These are phyloP conservation scores for Dionaea muscipula DNA, from an alignment of 179 eudicot species.

Conservation along the genomic window DNA sequence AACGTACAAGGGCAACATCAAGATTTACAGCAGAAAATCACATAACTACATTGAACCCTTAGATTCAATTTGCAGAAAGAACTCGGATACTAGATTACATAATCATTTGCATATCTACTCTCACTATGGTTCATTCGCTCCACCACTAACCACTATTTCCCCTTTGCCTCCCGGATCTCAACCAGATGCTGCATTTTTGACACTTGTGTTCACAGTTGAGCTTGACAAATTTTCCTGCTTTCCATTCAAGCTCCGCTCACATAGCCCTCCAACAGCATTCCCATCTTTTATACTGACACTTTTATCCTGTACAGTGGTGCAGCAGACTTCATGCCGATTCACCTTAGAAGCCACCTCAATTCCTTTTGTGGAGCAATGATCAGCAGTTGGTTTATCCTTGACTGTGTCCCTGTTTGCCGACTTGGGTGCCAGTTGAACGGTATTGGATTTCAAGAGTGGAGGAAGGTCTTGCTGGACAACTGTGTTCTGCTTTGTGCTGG, in stretches of 20 bases:
- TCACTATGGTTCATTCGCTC: too few relatives aligned
- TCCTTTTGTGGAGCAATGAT: constrained; percentile 6
- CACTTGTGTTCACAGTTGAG: constrained; percentile 6
- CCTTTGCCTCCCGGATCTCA: neutral
- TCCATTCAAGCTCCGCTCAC: constrained; percentile 10
- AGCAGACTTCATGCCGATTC: constrained; percentile 4
- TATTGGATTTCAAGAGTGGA: constrained; percentile 5
- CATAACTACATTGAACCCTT: too few relatives aligned
- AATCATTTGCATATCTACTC: too few relatives aligned
- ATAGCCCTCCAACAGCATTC: constrained; percentile 7
- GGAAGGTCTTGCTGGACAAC: constrained; percentile 15
- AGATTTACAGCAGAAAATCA: too few relatives aligned
- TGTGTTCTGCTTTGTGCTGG: constrained; percentile 10
- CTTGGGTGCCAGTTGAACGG: constrained; percentile 4
- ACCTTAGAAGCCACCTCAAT: neutral
- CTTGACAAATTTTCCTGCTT: constrained; percentile 6
- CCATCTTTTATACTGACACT: neutral
- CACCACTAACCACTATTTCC: too few relatives aligned
- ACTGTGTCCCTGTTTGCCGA: constrained; percentile 9
- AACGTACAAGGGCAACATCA: too few relatives aligned
- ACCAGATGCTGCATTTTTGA: constrained; percentile 9
- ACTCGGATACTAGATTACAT: too few relatives aligned
- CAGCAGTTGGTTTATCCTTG: constrained; percentile 6
- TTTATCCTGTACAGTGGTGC: constrained; percentile 4
- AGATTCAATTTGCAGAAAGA: too few relatives aligned